phyloP scores from a whole-genome alignment of 768 basidiomycete genomes.

The Clitopilus passeckerianus region DNA sequence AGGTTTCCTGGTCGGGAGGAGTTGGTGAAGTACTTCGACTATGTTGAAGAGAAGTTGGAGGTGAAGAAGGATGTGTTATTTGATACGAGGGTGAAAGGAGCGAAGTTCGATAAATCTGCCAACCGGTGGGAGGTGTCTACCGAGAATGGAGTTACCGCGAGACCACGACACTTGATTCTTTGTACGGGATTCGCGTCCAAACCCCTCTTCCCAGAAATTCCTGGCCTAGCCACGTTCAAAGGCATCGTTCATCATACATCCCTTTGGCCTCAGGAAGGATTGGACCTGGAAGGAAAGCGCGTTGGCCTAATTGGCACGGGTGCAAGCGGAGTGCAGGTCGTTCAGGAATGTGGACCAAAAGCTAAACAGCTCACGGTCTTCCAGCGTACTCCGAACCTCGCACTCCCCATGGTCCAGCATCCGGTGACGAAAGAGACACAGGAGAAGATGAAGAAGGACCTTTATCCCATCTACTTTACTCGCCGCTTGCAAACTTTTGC shows the following conservation, averaged over 20 bases:
- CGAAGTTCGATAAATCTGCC: conserved; percentile 12
- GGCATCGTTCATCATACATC: conserved; percentile 18
- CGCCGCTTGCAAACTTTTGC: conserved; percentile 15
- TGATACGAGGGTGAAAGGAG: conserved; percentile 15
- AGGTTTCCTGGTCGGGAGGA: conserved; percentile 11
- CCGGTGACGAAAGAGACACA: conserved; percentile 9
- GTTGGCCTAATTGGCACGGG: conserved; percentile 22
- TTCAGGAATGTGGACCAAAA: conserved; percentile 16
- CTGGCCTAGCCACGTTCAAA: conserved; percentile 17
- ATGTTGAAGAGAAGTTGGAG: conserved; percentile 19
- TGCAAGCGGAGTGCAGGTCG: conserved; percentile 19
- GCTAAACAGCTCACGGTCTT: conserved; percentile 19
- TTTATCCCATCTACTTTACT: conserved; percentile 13
- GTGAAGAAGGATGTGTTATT: conserved; percentile 16
- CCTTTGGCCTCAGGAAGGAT: conserved; percentile 15
- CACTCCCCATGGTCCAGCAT: conserved; percentile 15
- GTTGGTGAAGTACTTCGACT: conserved; percentile 17
- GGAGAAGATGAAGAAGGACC: conserved; percentile 11
- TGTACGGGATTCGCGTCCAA: conserved; percentile 19
- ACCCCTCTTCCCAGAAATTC: conserved; percentile 13
- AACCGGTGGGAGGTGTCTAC: conserved; percentile 17
- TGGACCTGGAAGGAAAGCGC: conserved; percentile 17
- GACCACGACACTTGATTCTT: conserved; percentile 15
- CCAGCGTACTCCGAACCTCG: conserved; percentile 21
- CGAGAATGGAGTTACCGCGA: conserved; percentile 10